A percentile compares a stretch with the other conserved stretches of the same genome.
These are phyloP conservation scores for Cladophialophora bantiana DNA, from an alignment of 2,329 filamentous ascomycete genomes.

Conservation along the genomic window DNA sequence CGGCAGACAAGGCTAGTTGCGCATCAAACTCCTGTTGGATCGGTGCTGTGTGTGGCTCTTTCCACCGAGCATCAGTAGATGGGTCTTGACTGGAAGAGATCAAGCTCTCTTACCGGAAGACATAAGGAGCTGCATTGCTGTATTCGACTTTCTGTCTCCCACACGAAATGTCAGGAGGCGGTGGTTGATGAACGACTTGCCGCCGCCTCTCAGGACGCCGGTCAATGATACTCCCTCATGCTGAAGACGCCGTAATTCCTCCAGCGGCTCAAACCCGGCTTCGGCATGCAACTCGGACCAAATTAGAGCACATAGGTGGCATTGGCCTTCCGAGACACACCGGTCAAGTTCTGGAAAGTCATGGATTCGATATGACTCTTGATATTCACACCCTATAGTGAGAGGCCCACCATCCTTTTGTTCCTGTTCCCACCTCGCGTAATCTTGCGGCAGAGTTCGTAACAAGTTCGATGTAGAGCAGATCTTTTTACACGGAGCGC, in stretches of 20 bases:
- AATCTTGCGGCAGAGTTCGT: neutral
- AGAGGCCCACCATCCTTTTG: neutral
- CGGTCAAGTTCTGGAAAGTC: neutral
- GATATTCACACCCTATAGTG: neutral
- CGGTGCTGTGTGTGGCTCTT: neutral
- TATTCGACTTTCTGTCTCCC: neutral
- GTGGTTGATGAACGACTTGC: neutral
- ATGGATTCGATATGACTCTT: neutral
- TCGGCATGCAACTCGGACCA: neutral
- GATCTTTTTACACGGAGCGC: neutral
- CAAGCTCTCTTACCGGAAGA: neutral
- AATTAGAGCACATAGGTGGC: neutral
- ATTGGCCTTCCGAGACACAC: slow-evolving; percentile 1
- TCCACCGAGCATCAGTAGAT: neutral
- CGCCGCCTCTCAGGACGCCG: neutral
- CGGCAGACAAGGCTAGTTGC: neutral
- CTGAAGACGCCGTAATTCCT: neutral
- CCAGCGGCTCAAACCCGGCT: neutral
- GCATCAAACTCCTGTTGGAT: neutral
- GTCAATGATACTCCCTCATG: neutral
- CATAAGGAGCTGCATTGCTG: neutral
- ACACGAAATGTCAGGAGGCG: neutral
- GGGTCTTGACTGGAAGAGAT: neutral
- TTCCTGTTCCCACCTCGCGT: neutral
- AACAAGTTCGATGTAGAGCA: neutral